Evolutionary conservation across 106 monocot species (phyloP), one percentile per base, ranked within the genome.

Genomic region (Chionographis japonica): DNA sequence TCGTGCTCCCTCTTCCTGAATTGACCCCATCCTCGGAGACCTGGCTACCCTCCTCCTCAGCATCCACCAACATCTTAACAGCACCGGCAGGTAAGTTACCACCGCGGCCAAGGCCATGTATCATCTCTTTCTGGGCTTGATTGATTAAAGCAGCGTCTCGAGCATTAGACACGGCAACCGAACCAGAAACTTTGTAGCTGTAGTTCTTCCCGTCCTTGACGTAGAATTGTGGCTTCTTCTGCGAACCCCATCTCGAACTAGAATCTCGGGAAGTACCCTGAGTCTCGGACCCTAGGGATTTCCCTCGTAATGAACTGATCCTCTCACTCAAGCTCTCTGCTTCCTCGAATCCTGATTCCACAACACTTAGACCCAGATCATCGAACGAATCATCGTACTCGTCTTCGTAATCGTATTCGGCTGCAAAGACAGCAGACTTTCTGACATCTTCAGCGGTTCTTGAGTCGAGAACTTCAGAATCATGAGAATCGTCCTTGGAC

Each of bases 361-460:
- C 89, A 40, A 82, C 58, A 62, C 81, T 85, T 20, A 89, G 68
- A 37, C 92, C 89, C 16, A 98, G 74, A 52, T 98, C 97, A 68
- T 98, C 97, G 60, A 98, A 98, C 11, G 97, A 98, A 69, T 98
- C 97, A 72, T 97, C 97, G 58, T 97, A 97, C 54, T 97, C 95
- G 37, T 97, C 95, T 7, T 97, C 92, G 61, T 97, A 95, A 54
- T 94, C 85, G 53, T 75, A 66, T 41, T 83, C 81, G 41, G 85
- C 71, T 39, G 89, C 87, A 16, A 92, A 77, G 8, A 90, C 68
- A 41, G 76, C 66, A 40, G 86, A 52, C 52, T 72, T 84, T 39
- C 83, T 36, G 41, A 78, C 72, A 71, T 86, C 83, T 71, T 87
- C 85, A 50, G 80, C 84, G 67, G 70, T 50, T 74, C 56, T 79